A percentile compares a stretch with the other conserved stretches of the same genome.
Conservation (phyloP, 2,329 filamentous ascomycete species). For the Orbilia blumenaviensis region DNA sequence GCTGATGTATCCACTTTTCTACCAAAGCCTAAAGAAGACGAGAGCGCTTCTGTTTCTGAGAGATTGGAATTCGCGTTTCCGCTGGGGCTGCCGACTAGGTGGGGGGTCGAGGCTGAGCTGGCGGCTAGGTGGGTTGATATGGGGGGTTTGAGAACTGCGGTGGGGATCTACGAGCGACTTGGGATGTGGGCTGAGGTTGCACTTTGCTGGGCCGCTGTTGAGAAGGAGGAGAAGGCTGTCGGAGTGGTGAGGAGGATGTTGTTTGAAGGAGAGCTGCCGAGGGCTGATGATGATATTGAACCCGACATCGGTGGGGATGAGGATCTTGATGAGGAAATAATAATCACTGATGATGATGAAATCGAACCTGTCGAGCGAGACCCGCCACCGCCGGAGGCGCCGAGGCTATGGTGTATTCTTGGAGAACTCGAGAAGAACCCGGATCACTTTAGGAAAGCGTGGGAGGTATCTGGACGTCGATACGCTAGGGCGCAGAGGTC, state of each 20-base stretch:
- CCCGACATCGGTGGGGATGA: conserved; percentile 64
- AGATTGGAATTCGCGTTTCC: conserved; percentile 85
- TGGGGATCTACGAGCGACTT: conserved; percentile 94
- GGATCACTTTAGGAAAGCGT: conserved; percentile 81
- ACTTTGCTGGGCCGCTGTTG: conserved; percentile 80
- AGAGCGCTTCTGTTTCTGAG: conserved; percentile 79
- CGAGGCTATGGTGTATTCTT: conserved; percentile 89
- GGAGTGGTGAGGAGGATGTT: conserved; percentile 80
- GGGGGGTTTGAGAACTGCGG: conserved; percentile 84
- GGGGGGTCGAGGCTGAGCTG: conserved; percentile 93
- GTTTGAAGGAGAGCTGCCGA: conserved; percentile 67
- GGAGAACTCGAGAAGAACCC: conserved; percentile 84
- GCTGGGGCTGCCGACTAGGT: conserved; percentile 82
- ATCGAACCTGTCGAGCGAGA: conserved; percentile 67
- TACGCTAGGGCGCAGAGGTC: conserved; percentile 89
- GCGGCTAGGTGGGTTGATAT: conserved; percentile 91
- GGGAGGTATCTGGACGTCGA: conserved; percentile 81
- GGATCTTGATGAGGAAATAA: conserved; percentile 68
- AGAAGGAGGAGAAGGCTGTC: conserved; percentile 83
- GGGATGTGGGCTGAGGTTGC: conserved; percentile 95
- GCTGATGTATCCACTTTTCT: conserved; percentile 63
- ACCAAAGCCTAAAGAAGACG: conserved; percentile 70
- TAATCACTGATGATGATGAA: conserved; percentile 65
- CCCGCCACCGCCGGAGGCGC: conserved; percentile 80
- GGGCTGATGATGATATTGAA: conserved; percentile 63